Percentiles rank a stretch among this genome's conserved stretches.
phyloP scores from a whole-genome alignment of 345 rosid species.

The Syzygium jambos region DNA sequence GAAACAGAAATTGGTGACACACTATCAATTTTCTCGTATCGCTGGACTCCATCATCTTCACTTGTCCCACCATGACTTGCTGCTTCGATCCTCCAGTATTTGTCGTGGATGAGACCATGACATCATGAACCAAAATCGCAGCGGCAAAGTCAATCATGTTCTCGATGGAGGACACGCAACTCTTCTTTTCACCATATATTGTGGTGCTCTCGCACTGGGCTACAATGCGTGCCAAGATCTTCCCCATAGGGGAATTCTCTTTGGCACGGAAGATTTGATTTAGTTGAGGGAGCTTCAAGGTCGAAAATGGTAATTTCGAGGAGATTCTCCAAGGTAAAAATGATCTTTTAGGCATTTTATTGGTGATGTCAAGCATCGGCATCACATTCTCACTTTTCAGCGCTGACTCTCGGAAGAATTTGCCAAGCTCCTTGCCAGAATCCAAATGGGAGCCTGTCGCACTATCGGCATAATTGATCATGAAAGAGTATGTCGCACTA shows the following conservation, averaged over 20 bases:
- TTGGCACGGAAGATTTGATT: constrained; percentile 35
- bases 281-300: constrained; percentile 18
- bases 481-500: too few species aligned
- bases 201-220: constrained; percentile 55
- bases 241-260: constrained; percentile 54
- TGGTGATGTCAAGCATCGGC: constrained; percentile 77
- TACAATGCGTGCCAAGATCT: constrained; percentile 35
- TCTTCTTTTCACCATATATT: constrained; percentile 64
- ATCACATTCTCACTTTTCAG: constrained; percentile 48
- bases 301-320: constrained; percentile 53
- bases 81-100: constrained; percentile 41
- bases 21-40: constrained; percentile 63
- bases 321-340: constrained; percentile 64
- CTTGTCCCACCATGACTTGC: constrained; percentile 41
- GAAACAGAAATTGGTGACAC: constrained; percentile 79
- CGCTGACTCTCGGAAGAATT: constrained; percentile 63
- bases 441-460: too few species aligned
- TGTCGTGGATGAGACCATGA: constrained; percentile 49
- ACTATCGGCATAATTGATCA: too few species aligned
- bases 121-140: constrained; percentile 43
- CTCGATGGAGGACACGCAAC: constrained; percentile 79
- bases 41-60: constrained; percentile 57
- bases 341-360: constrained; percentile 86
- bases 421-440: constrained; percentile 49
- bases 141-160: constrained; percentile 82